Conservation (phyloP, 2,329 filamentous ascomycete genomes). For the Pseudocercospora ulei region DNA sequence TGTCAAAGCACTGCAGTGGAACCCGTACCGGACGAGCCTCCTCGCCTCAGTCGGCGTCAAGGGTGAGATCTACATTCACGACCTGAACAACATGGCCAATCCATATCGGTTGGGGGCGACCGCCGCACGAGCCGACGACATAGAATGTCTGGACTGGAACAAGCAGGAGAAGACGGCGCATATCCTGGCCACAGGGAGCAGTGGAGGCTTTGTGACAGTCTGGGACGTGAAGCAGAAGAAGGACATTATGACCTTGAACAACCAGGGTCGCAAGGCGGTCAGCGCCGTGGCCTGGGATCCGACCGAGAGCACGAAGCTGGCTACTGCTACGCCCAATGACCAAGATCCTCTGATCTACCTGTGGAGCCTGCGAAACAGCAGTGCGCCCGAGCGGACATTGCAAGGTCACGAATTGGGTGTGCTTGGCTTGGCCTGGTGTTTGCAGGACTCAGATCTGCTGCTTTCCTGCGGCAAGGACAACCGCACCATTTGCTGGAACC, state of each 20-base stretch:
- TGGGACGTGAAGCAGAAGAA: constrained; percentile 99
- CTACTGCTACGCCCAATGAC: constrained; percentile 86
- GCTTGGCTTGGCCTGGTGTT: constrained; percentile 88
- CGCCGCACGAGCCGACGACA: constrained; percentile 82
- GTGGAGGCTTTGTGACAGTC: constrained; percentile 88
- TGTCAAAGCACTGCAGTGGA: constrained; percentile 94
- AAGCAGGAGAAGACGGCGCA: constrained; percentile 74
- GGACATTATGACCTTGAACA: constrained; percentile 88
- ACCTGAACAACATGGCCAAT: constrained; percentile 78
- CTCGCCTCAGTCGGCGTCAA: constrained; percentile 87
- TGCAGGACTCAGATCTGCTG: constrained; percentile 76
- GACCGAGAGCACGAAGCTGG: constrained; percentile 79
- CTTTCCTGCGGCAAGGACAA: constrained; percentile 96
- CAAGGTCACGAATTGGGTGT: constrained; percentile 92
- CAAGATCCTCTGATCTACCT: constrained; percentile 77
- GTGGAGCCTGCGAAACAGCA: constrained; percentile 94
- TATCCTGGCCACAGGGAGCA: constrained; percentile 88
- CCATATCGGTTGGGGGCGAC: constrained; percentile 82
- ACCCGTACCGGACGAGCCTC: constrained; percentile 80
- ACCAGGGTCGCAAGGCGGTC: constrained; percentile 76
- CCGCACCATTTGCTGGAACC: constrained; percentile 90
- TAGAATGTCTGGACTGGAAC: constrained; percentile 97
- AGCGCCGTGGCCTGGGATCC: constrained; percentile 97
- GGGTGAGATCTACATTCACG: constrained; percentile 92
- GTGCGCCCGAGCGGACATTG: constrained; percentile 79